phyloP scores from a whole-genome alignment of 352 stramenopile genomes.

The Phytopythium montanum region DNA sequence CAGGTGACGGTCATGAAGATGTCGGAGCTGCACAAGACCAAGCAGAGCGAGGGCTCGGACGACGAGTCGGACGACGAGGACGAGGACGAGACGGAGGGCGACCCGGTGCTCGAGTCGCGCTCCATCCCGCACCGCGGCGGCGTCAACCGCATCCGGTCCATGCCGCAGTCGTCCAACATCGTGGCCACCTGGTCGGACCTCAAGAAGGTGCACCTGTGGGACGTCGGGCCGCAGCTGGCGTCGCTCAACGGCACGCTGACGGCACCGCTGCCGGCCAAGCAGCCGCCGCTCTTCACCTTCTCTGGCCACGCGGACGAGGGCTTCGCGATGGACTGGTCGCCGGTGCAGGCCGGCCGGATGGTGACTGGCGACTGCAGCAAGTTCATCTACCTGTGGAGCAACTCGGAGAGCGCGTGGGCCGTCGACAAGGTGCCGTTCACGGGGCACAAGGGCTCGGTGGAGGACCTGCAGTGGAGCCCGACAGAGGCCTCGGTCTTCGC shows the following conservation, averaged over 20 bases:
- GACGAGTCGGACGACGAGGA: conserved; percentile 78
- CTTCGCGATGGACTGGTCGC: conserved; percentile 98
- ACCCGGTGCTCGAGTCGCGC: conserved; percentile 95
- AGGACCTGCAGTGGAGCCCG: conserved; percentile 98
- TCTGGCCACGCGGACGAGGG: conserved; percentile 95
- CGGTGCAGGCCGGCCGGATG: conserved; percentile 84
- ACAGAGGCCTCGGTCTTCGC: conserved; percentile 96
- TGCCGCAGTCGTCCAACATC: conserved; percentile 96
- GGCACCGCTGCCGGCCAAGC: conserved; percentile 50
- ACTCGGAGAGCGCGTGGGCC: conserved; percentile 69
- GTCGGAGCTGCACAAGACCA: conserved; percentile 94
- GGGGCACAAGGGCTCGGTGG: conserved; percentile 91
- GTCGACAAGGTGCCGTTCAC: conserved; percentile 91
- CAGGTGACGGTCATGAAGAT: conserved; percentile 98
- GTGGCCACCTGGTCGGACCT: conserved; percentile 96
- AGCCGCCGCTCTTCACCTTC: conserved; percentile 91
- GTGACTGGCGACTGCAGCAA: conserved; percentile 96
- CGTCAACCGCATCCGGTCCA: conserved; percentile 94
- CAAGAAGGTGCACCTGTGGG: conserved; percentile 95
- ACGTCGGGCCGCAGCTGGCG: conserved; percentile 91
- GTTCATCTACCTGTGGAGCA: conserved; percentile 95
- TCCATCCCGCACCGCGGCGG: conserved; percentile 94
- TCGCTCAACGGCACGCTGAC: conserved; percentile 80
- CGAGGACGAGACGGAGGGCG: conserved; percentile 93
- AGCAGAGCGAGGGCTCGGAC: conserved; percentile 76